Conservation (phyloP, 2,329 filamentous ascomycete species). For the Aspergillus viridinutans region DNA sequence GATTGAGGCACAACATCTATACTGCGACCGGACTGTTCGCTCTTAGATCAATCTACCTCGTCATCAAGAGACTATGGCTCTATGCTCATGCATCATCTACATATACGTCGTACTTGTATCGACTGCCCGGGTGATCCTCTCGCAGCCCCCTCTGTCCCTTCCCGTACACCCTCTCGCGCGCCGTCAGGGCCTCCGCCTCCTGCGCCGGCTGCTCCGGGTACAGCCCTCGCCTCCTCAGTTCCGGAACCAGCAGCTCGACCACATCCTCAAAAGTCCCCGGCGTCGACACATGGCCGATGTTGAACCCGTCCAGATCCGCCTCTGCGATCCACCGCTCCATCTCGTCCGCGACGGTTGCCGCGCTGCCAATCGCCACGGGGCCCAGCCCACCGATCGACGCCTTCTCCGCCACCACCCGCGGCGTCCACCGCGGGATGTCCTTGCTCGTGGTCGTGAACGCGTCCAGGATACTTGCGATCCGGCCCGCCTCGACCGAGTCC, state of each 20-base stretch:
- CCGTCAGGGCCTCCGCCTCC: conserved; percentile 37
- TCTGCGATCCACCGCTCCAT: conserved; percentile 46
- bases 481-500: conserved; percentile 52
- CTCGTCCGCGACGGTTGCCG: conserved; percentile 45
- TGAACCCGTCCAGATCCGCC: conserved; percentile 42
- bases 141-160: conserved; percentile 54
- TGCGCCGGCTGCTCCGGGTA: conserved; percentile 35
- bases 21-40: too few species aligned
- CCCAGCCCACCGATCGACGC: conserved; percentile 49
- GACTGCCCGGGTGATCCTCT: conserved; percentile 55
- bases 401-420: conserved; percentile 43
- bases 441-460: conserved; percentile 49
- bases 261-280: conserved; percentile 52
- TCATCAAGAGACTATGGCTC: too few species aligned
- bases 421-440: conserved; percentile 45
- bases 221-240: conserved; percentile 41
- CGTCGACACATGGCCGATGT: conserved; percentile 47
- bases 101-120: conserved; percentile 61
- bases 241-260: conserved; percentile 48
- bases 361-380: conserved; percentile 46
- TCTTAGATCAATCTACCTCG: too few species aligned
- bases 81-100: conserved; percentile 42
- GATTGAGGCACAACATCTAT: too few species aligned
- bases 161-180: conserved; percentile 60
- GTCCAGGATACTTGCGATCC: conserved; percentile 48